These are phyloP conservation scores for Hanseniaspora pseudoguilliermondii DNA, from an alignment of 805 yeast species.

Conservation along the genomic window DNA sequence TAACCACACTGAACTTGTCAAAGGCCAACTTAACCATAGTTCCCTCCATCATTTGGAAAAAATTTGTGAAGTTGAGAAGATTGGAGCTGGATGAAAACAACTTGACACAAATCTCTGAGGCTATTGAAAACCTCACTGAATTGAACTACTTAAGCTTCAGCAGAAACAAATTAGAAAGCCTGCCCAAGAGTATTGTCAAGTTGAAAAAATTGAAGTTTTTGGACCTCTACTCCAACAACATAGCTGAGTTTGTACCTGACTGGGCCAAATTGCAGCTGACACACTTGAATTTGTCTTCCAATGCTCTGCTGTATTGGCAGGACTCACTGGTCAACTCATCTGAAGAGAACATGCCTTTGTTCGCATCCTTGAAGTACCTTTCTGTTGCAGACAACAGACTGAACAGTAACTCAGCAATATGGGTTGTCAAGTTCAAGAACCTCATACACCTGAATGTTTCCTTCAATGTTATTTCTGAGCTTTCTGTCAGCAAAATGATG, in stretches of 20 bases:
- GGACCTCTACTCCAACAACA: conserved; percentile 75
- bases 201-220: conserved; percentile 48
- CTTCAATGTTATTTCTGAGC: conserved; percentile 37
- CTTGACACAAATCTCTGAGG: conserved; percentile 60
- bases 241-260: conserved; percentile 53
- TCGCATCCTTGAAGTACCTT: conserved; percentile 43
- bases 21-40: conserved; percentile 73
- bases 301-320: conserved; percentile 37
- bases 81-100: conserved; percentile 72
- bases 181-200: conserved; percentile 56
- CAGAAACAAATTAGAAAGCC: conserved; percentile 56
- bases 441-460: conserved; percentile 59
- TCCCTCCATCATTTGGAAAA: conserved; percentile 48
- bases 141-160: conserved; percentile 57
- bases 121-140: conserved; percentile 45
- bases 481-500: conserved; percentile 35
- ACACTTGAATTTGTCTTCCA: conserved; percentile 59
- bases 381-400: conserved; percentile 74
- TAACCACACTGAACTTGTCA: conserved; percentile 62
- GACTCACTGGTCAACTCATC: conserved; percentile 22
- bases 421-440: conserved; percentile 45
- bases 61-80: conserved; percentile 55
- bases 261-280: conserved; percentile 55
- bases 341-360: conserved; percentile 26
- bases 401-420: conserved; percentile 61